A percentile compares a stretch with the other conserved stretches of the same genome.
phyloP scores from a whole-genome alignment of 345 rosid genomes.

The Ceriops decandra region DNA sequence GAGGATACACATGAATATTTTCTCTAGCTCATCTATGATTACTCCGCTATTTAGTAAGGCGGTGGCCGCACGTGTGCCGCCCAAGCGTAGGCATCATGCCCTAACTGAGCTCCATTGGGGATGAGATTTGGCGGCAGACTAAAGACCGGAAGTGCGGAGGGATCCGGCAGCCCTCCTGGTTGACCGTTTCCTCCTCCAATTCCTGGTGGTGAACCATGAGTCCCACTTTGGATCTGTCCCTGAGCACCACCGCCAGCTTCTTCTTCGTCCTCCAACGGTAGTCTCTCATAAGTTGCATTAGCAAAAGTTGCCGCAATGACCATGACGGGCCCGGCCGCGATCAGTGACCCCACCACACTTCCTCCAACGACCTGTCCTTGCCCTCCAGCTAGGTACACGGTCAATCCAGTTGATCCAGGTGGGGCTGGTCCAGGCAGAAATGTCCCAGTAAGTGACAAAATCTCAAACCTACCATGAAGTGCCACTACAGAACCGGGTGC shows the following conservation, averaged over 20 bases:
- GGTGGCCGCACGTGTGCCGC: constrained; percentile 60
- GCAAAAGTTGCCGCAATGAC: constrained; percentile 85
- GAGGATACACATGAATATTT: neutral
- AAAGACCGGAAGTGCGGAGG: constrained; percentile 46
- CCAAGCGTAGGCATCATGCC: constrained; percentile 72
- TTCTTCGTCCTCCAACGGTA: constrained; percentile 73
- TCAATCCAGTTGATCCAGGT: constrained; percentile 77
- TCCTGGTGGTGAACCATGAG: constrained; percentile 41
- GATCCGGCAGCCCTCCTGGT: constrained; percentile 45
- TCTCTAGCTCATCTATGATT: neutral
- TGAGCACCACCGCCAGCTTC: constrained; percentile 34
- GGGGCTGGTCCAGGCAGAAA: constrained; percentile 85
- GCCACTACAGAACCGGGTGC: constrained; percentile 71
- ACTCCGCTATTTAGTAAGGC: constrained; percentile 34
- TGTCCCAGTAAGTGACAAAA: constrained; percentile 71
- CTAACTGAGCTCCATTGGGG: constrained; percentile 63
- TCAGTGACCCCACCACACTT: constrained; percentile 64
- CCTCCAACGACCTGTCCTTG: constrained; percentile 90
- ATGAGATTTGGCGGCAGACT: constrained; percentile 64
- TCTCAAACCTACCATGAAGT: constrained; percentile 76
- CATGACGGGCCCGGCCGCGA: constrained; percentile 76
- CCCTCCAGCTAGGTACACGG: constrained; percentile 69
- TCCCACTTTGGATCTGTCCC: constrained; percentile 48
- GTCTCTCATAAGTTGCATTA: constrained; percentile 76
- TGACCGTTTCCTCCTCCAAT: constrained; percentile 37